Evolutionary conservation across 106 monocot genomes (phyloP), one percentile per base, ranked within the genome.

Genomic region (Dendrobium officinale): DNA sequence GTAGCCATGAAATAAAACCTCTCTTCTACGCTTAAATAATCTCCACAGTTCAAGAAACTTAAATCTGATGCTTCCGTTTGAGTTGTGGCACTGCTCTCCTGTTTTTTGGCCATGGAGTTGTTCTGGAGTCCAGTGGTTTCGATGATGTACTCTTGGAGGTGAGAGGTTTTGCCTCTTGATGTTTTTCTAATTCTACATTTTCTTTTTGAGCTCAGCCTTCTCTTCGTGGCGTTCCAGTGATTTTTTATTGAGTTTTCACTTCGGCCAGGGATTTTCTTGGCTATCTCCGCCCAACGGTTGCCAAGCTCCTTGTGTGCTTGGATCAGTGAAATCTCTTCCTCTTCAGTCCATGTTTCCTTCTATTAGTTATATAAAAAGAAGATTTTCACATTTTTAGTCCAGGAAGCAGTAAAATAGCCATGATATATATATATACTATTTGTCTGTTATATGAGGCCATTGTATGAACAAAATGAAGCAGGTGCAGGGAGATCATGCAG

Each of bases 161-260:
- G 20, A 84, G 43, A 84, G 54, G 44, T 82, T 80, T 1, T 80
- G 79, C 43, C 74, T 84, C 40, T 48, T 43, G 67, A 51, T 74
- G 22, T 83, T 83, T 90, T 66, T 83, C 81, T 68, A 80, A 87
- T 75, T 49, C 19, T 83, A 79, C 75, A 72, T 64, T 88, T 29
- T 85, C 51, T 85, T 83, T 84, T 89, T 0, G 87, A 80, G 80
- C 83, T 88, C 79, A 84, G 83, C 77, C 81, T 87, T 49, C 91
- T 87, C 43, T 83, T 89, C 75, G 93, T 88, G 41, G 93, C 89
- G 45, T 93, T 93, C 93, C 93, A 93, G 77, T 91, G 89, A 80
- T 93, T 93, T 86, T 93, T 93, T 31, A 93, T 89, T 55, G 89
- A 89, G 83, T 93, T 93, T 56, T 93, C 93, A 0, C 87, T 85